Conservation (phyloP, 2,329 filamentous ascomycete species). For the Fusarium verticillioides region DNA sequence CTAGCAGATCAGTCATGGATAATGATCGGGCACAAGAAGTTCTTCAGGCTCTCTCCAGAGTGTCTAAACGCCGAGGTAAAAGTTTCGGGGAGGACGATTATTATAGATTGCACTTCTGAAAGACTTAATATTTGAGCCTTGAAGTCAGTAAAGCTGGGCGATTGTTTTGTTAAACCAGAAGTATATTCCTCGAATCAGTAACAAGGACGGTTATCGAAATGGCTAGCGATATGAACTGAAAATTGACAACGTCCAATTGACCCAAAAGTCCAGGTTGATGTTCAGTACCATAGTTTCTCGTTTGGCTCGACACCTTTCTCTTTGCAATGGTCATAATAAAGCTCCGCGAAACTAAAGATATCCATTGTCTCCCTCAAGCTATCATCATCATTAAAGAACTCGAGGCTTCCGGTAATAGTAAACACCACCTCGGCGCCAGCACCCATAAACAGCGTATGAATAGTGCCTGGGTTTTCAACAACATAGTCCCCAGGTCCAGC, state of each 20-base stretch:
- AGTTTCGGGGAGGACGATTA: no score
- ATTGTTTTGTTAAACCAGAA: no score
- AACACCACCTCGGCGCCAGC: not conserved
- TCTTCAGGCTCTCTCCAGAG: not conserved
- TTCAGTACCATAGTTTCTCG: not conserved
- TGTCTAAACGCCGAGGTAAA: not conserved
- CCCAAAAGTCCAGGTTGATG: no score
- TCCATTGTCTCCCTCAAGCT: conserved; percentile 7
- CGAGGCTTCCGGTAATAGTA: not conserved
- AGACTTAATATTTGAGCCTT: not conserved
- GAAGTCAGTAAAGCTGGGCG: not conserved
- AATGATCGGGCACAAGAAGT: not conserved
- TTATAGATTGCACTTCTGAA: not conserved
- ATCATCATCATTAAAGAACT: not conserved
- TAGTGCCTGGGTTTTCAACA: not conserved
- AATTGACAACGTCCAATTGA: no score
- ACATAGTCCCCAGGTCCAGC: conserved; percentile 1
- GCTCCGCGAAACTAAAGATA: not conserved
- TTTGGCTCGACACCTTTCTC: not conserved
- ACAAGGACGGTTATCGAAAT: no score
- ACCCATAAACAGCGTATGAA: not conserved
- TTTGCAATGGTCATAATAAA: not conserved
- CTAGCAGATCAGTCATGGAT: not conserved
- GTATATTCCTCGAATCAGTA: no score
- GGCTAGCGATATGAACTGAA: not conserved